Evolutionary conservation across 306 rosid species (phyloP).

Genomic region (Medicago lupulina): DNA sequence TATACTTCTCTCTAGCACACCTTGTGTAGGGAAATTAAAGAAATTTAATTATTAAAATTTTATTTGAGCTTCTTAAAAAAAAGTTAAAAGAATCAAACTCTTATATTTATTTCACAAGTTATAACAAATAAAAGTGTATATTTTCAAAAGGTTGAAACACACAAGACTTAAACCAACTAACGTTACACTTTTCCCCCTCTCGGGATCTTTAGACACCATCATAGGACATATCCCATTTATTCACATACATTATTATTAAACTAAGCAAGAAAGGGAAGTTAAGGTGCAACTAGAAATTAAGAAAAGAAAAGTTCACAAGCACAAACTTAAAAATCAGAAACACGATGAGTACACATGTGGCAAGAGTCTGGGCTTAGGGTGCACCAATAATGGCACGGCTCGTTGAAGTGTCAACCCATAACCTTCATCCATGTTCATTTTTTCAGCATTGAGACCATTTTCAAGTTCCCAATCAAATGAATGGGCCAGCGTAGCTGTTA

Average conservation of each 20-base stretch:
- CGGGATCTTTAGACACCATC: not conserved
- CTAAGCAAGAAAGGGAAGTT: not conserved
- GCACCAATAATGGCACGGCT: slow-evolving; percentile 57
- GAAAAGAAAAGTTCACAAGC: not conserved
- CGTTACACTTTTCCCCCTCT: not conserved
- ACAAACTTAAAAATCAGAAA: not conserved
- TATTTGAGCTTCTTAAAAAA: too few species aligned
- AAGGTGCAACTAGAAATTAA: too few species aligned
- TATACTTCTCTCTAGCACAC: too few species aligned
- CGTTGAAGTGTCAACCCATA: slow-evolving; percentile 78
- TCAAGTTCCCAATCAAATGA: slow-evolving; percentile 67
- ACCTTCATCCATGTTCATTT: slow-evolving; percentile 77
- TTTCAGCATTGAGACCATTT: slow-evolving; percentile 49
- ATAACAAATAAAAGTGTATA: too few species aligned
- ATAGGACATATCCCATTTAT: not conserved
- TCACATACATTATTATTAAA: not conserved
- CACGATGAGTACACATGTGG: slow-evolving; percentile 39
- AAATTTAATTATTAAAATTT: too few species aligned
- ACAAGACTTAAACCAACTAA: not conserved
- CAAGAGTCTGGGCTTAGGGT: slow-evolving; percentile 61
- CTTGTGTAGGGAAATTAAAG: too few species aligned
- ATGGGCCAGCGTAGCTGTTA: slow-evolving; percentile 68
- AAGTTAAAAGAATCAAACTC: too few species aligned
- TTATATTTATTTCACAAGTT: too few species aligned
- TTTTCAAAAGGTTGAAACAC: not conserved